Conservation (phyloP, 2,329 filamentous ascomycete species). For the Aspergillus udagawae region DNA sequence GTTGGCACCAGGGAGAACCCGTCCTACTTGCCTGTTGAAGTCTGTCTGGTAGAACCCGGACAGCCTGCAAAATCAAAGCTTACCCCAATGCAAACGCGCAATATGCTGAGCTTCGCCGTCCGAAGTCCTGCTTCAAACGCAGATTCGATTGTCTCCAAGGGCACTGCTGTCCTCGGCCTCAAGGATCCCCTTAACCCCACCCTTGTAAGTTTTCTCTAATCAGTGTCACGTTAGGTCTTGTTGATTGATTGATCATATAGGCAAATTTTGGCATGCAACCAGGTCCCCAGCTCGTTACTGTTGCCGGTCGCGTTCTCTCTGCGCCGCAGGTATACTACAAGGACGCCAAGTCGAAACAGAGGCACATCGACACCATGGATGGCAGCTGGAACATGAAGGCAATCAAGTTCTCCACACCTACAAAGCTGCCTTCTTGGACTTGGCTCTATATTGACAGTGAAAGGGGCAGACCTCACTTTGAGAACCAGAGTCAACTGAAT, state of each 20-base stretch:
- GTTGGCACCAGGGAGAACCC: slow-evolving; percentile 57
- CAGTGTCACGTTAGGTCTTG: not conserved
- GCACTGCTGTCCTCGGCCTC: slow-evolving; percentile 54
- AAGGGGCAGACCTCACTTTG: slow-evolving; percentile 4
- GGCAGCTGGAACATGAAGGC: slow-evolving; percentile 68
- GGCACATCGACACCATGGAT: slow-evolving; percentile 21
- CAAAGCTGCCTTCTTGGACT: slow-evolving; percentile 30
- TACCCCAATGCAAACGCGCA: slow-evolving; percentile 55
- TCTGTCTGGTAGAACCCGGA: slow-evolving; percentile 60
- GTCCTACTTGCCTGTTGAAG: slow-evolving; percentile 63
- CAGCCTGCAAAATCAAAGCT: slow-evolving; percentile 62
- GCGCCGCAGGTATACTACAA: slow-evolving; percentile 61
- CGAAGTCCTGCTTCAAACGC: slow-evolving; percentile 64
- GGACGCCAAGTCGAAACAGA: slow-evolving; percentile 15
- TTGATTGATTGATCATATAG: slow-evolving; percentile 22
- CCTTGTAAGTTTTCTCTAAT: slow-evolving; percentile 33
- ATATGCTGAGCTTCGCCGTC: slow-evolving; percentile 71
- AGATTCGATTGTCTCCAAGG: slow-evolving; percentile 57
- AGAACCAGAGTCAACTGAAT: slow-evolving; percentile 5
- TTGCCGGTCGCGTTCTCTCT: slow-evolving; percentile 64
- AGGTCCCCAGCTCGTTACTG: slow-evolving; percentile 57
- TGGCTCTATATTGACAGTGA: slow-evolving; percentile 22
- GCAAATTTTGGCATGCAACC: slow-evolving; percentile 57
- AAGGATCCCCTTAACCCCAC: slow-evolving; percentile 43
- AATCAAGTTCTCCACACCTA: slow-evolving; percentile 54